These are phyloP conservation scores for Botryotinia calthae DNA, from an alignment of 2,329 filamentous ascomycete species.

Conservation along the genomic window DNA sequence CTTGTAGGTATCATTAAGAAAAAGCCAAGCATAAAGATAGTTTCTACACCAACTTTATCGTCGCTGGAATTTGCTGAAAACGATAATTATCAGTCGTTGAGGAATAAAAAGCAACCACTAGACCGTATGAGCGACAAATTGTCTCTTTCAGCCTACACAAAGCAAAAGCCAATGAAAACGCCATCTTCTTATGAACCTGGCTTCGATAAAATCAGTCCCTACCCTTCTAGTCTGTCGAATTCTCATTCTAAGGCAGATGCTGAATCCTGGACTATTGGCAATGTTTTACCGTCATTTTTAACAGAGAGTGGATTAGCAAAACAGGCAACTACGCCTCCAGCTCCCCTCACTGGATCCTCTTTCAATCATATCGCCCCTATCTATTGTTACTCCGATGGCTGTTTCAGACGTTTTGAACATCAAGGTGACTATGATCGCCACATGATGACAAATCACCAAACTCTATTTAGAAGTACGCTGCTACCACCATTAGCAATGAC, in stretches of 20 bases:
- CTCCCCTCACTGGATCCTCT: too few relatives aligned
- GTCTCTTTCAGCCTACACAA: background rate
- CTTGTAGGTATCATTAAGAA: background rate
- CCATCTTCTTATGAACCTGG: fast-evolving
- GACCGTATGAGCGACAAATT: too few relatives aligned
- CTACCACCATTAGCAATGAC: constrained; percentile 31
- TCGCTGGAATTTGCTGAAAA: background rate
- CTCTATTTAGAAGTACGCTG: background rate
- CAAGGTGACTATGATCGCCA: too few relatives aligned
- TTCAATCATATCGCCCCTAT: too few relatives aligned
- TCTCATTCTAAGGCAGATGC: too few relatives aligned
- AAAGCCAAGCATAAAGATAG: background rate
- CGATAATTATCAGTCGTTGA: background rate
- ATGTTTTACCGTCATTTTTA: too few relatives aligned
- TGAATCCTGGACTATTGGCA: too few relatives aligned
- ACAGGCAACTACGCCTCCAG: too few relatives aligned
- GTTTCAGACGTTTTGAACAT: too few relatives aligned
- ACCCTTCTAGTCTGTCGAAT: background rate
- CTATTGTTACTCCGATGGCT: too few relatives aligned
- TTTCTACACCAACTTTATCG: fast-evolving
- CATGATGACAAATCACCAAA: too few relatives aligned
- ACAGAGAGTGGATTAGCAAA: too few relatives aligned
- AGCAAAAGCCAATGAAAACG: fast-evolving
- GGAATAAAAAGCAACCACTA: background rate
- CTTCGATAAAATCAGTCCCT: background rate